Evolutionary conservation across 2,329 filamentous ascomycete genomes (phyloP), one percentile per base, ranked within the genome.

Genomic region (Fusarium armeniacum): DNA sequence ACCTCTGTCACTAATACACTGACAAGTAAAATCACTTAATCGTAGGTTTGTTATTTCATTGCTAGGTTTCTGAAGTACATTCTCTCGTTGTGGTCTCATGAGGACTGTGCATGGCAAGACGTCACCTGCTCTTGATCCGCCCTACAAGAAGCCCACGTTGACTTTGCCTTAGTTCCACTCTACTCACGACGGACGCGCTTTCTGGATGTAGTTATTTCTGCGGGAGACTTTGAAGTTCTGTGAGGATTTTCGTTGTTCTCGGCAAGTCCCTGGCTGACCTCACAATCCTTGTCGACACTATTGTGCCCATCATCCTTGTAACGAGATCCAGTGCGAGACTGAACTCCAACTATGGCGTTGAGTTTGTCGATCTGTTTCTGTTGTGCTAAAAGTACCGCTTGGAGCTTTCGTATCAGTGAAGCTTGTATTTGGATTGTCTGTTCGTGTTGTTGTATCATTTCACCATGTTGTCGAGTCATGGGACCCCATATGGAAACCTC

Each of bases 361-460:
- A 50, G 32, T 50, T 33, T 33, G 13, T 50, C 22, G 12, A 50
- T 35, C 12, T 50, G 32, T 13, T 35, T 35, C 32, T 50, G 46
- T 16, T 50, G 46, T 32, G 16, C 18, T 9, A 2, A n/a, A 13
- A 15, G 26, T 8, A n/a, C 12, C 15, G 22, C 10, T n/a, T n/a
- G 46, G 33, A 50, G 46, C 8, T 35, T 22, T 6, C 11, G 7
- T 9, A 50, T 50, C 20, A n/a, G 7, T 22, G 32, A 12, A 13
- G 11, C 16, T 12, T 50, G 46, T 18, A 22, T 26, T 36, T 10
- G 46, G 22, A 50, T 50, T 18, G 22, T 36, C 18, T 36, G 46
- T 26, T 50, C 46, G 13, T 50, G 46, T 35, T 50, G 46, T 15
- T n/a, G 32, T 12, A 50, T 33, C 16, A 26, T n/a, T 18, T 50